Evolutionary conservation across 1,139 yeast genomes (phyloP), one percentile per base, ranked within the genome.

Genomic region (Nakaseomyces uthaithaninus): DNA sequence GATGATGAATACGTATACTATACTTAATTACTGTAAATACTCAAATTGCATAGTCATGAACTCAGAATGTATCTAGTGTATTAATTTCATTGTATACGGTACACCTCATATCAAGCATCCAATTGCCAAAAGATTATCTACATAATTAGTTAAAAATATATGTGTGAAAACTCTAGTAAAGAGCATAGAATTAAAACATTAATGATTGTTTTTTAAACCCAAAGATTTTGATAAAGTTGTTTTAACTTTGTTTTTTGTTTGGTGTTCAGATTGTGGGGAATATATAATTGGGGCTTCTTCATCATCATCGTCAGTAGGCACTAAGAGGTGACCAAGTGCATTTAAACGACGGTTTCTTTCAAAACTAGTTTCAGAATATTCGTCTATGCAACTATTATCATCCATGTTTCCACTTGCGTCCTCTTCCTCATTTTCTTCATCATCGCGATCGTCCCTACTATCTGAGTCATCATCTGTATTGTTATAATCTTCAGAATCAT

Each of bases 341-440:
- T 91, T 89, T 47, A 85, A 64, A 49, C 96, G 74, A 55, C 95
- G 74, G 36, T 69, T 70, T 47, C 77, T 74, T 57, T 87, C 96
- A 19, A 79, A 77, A 27, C 68, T 80, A 0, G 89, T 79, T 53
- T 83, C 93, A 8, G 51, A 44, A 15, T 66, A 68, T n/a, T 55
- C 64, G 25, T 52, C 59, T 2, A 19, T 31, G 20, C 20, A 19
- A n/a, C 8, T 12, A 3, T 53, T 60, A 8, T 42, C 36, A 20
- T 42, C 40, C 9, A 33, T 38, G 25, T 27, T 27, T 3, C 43
- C 53, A 3, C 48, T 56, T 5, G 51, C 62, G 2, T 51, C 54
- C 4, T 48, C 43, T 19, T 47, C 23, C 9, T 30, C 26, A 11
- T 11, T 28, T 9, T 34, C 40, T 7, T 42, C 41, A 20, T 23